These are phyloP conservation scores for Lentinula detonsa DNA, from an alignment of 768 basidiomycete species.

Conservation along the genomic window DNA sequence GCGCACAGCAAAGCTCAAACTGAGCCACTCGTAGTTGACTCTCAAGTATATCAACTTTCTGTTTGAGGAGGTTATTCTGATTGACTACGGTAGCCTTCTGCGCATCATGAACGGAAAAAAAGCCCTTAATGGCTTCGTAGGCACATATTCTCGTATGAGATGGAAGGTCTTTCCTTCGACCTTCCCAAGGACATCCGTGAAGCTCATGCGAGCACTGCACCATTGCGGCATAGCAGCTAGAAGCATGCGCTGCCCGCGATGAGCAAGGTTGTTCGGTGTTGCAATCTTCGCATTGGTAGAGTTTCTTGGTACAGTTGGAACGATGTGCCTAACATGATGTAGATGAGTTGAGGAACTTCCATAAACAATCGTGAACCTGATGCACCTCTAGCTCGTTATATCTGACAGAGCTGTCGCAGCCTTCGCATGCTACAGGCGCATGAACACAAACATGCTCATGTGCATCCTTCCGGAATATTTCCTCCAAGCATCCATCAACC, in stretches of 20 bases:
- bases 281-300: slow-evolving; percentile 36
- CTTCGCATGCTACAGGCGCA: slow-evolving; percentile 31
- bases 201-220: slow-evolving; percentile 39
- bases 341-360: background rate
- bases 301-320: slow-evolving; percentile 29
- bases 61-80: slow-evolving; percentile 62
- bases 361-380: background rate
- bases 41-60: slow-evolving; percentile 55
- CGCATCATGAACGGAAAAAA: slow-evolving; percentile 39
- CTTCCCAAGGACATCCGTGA: slow-evolving; percentile 52
- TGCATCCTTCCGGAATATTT: slow-evolving; percentile 39
- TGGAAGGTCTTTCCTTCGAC: slow-evolving; percentile 29
- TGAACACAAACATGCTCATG: slow-evolving; percentile 31
- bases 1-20: slow-evolving; percentile 51
- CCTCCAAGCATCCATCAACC: slow-evolving; percentile 37
- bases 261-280: slow-evolving; percentile 26
- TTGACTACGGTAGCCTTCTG: slow-evolving; percentile 39
- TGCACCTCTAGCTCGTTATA: slow-evolving; percentile 32
- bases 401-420: slow-evolving; percentile 27
- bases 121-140: slow-evolving; percentile 58
- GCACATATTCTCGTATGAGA: slow-evolving; percentile 41
- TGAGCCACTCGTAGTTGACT: slow-evolving; percentile 41
- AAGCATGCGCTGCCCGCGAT: slow-evolving; percentile 25
- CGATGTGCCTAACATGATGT: slow-evolving; percentile 27
- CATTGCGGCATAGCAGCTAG: slow-evolving; percentile 30